Evolutionary conservation across 345 rosid species (phyloP), one percentile per base, ranked within the genome.

Genomic region (Cardiospermum halicacabum): DNA sequence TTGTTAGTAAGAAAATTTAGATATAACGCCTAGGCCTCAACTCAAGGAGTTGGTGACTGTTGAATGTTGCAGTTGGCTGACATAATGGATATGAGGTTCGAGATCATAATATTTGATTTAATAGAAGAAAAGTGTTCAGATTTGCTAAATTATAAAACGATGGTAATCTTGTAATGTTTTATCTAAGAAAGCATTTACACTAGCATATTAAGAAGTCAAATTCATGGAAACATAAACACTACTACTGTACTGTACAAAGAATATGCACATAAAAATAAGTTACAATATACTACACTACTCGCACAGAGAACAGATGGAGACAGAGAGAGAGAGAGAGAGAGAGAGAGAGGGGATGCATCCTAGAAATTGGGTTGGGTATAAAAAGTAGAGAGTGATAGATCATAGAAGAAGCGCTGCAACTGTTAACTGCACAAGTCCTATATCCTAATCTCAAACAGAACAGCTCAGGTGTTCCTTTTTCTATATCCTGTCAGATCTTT

Each of bases 401-500:
- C 56, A 19, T 62, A 22, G 50, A 47, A 62, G 55, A 47, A 18
- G 54, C 65, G 28, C 62, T 62, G 71, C 48, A 60, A 59, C 42
- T 57, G 22, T 26, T 30, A 36, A 43, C 53, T 47, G 42, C 62
- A 66, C 53, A 28, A 31, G 51, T 16, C 25, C 21, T 67, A 34
- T 43, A 43, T 43, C 49, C 5, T 43, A 43, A 9, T 43, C 43
- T 7, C 43, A 39, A 15, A 9, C 43, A 9, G 13, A 11, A 3
- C 43, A 7, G 15, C 59, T 66, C 51, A 40, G 65, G 36, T 45
- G 58, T 4, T 67, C 28, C 47, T 16, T 56, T 37, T 18, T n/a
- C 19, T n/a, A 1, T 11, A n/a, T 3, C 30, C 21, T 68, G 72
- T 30, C 77, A 51, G 61, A 68, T 68, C 60, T 62, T 56, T n/a